Percentiles rank a stretch among this genome's conserved stretches.
These are phyloP conservation scores for Ceratobasidium sp. DNA, from an alignment of 1,284 basidiomycete genomes.

Conservation along the genomic window DNA sequence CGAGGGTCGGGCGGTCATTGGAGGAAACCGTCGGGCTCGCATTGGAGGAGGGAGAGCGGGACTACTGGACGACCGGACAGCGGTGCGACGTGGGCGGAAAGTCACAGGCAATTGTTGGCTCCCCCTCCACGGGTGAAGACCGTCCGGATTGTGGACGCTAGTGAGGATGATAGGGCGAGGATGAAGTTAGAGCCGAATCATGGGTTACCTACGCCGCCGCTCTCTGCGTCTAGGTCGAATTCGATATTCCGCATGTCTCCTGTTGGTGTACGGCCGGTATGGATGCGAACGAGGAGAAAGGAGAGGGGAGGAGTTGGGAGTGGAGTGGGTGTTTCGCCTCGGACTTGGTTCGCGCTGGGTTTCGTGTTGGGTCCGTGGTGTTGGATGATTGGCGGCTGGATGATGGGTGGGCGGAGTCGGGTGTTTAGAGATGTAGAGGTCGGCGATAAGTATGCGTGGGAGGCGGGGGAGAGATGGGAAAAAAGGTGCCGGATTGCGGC, in stretches of 20 bases:
- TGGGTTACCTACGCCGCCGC: background rate
- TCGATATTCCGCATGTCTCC: conserved; percentile 9
- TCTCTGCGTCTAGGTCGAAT: background rate
- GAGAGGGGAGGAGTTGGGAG: background rate
- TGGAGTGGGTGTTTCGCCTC: conserved; percentile 17
- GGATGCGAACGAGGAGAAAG: background rate
- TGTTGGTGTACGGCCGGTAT: background rate
- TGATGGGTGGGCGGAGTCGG: conserved; percentile 13
- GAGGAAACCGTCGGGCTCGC: background rate
- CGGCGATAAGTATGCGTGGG: background rate
- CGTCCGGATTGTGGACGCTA: conserved; percentile 28
- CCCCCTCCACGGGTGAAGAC: conserved; percentile 24
- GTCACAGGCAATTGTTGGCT: conserved; percentile 11
- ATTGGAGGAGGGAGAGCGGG: conserved; percentile 10
- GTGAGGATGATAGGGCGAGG: background rate
- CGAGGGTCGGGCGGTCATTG: too few species aligned
- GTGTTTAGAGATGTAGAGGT: conserved; percentile 7
- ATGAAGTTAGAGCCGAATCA: background rate
- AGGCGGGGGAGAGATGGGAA: conserved; percentile 17
- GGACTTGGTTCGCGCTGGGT: conserved; percentile 29
- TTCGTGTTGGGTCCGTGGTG: conserved; percentile 39
- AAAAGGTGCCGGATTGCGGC: conserved; percentile 31
- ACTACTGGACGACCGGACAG: conserved; percentile 21
- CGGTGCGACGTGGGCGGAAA: conserved; percentile 25
- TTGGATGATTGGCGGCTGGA: conserved; percentile 37